Evolutionary conservation across 2,329 filamentous ascomycete genomes (phyloP), one percentile per base, ranked within the genome.

Genomic region (Allantophomopsis cytisporea): DNA sequence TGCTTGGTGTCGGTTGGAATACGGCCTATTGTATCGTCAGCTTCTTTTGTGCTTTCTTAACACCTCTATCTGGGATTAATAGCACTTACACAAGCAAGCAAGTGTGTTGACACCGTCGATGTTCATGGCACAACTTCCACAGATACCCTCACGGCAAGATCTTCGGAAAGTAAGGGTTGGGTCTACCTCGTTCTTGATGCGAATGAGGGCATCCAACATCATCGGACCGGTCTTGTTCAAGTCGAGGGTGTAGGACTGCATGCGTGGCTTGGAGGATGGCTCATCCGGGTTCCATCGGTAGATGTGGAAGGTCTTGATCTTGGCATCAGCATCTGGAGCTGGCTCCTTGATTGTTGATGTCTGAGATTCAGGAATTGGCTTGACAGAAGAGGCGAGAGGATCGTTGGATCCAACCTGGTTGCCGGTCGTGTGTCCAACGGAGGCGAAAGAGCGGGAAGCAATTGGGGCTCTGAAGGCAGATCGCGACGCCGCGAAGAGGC

Each of bases 161-260:
- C 91, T 69, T 60, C 91, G 77, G 73, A 98, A 98, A 40, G 91
- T 96, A 56, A 98, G 66, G 35, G 91, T 96, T 38, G 91, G 87
- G 63, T 98, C 91, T 47, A 94, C 65, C 74, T 98, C 91, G 64
- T 98, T 98, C 83, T 98, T 98, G 67, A 98, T 95, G 54, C 89
- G 74, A 62, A 98, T 91, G 54, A 98, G 69, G 41, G 91, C 91
- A 62, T 98, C 91, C 55, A 98, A 67, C 66, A 98, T 80, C 91
- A 98, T 98, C 50, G 91, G 91, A 23, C 91, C 91, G 33, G 91
- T 98, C 81, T 96, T 95, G 73, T 96, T 96, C 53, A 98, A 68
- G 60, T 98, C 91, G 56, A 98, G 71, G 30, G 83, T 84, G 68
- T 96, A 98, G 51, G 75, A 76, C 71, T 98, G 87, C 84, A 98